Evolutionary conservation across 805 yeast species (phyloP).

Genomic region (Danielia reshetovae): DNA sequence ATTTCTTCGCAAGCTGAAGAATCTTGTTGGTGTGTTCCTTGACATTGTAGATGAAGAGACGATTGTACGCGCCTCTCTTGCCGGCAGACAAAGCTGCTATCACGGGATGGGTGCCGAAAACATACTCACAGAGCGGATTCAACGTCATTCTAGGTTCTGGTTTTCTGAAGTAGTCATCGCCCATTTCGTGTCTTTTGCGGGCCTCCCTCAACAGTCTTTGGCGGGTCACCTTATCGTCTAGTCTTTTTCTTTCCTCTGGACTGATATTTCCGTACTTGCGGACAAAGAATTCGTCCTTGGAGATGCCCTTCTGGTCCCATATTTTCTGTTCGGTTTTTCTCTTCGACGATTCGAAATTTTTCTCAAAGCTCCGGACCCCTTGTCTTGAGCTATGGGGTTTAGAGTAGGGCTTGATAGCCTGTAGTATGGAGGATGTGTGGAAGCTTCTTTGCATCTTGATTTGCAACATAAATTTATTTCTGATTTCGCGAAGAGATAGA

Average conservation of each 20-base stretch:
- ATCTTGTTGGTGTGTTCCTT: slow-evolving; percentile 39
- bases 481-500: no score
- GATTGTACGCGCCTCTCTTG: slow-evolving; percentile 50
- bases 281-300: slow-evolving; percentile 59
- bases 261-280: slow-evolving; percentile 65
- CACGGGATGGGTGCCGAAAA: slow-evolving; percentile 76
- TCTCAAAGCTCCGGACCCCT: slow-evolving; percentile 30
- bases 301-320: slow-evolving; percentile 61
- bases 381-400: slow-evolving; percentile 7
- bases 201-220: slow-evolving; percentile 25
- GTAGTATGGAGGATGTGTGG: slow-evolving; percentile 7
- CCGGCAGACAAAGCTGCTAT: slow-evolving; percentile 59
- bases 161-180: slow-evolving; percentile 8
- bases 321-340: slow-evolving; percentile 41
- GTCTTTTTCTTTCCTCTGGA: slow-evolving; percentile 34
- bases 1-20: slow-evolving; percentile 41
- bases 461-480: not conserved
- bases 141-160: slow-evolving; percentile 8
- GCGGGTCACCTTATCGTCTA: slow-evolving; percentile 30
- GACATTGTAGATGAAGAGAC: slow-evolving; percentile 45
- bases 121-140: slow-evolving; percentile 58
- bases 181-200: slow-evolving; percentile 19
- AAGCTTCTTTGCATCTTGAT: slow-evolving; percentile 5
- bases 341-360: slow-evolving; percentile 36
- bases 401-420: slow-evolving; percentile 10